Evolutionary conservation across 805 yeast species (phyloP).

Genomic region (Phaffomyces opuntiae): DNA sequence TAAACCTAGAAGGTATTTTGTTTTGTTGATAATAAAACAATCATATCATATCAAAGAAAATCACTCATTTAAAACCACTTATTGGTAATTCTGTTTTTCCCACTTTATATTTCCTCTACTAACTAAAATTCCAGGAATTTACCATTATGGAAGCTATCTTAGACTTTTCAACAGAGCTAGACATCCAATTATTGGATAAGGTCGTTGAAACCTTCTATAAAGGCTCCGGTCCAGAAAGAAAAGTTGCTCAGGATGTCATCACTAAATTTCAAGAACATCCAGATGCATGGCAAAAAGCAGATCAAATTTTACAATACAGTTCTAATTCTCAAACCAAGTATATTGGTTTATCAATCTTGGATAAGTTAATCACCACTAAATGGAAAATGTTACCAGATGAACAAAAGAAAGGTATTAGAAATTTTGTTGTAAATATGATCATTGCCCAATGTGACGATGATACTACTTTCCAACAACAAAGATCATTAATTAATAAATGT

Average conservation of each 20-base stretch:
- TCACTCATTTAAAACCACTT: background rate
- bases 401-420: conserved; percentile 88
- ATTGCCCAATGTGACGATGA: conserved; percentile 86
- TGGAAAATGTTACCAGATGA: conserved; percentile 91
- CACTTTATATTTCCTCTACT: background rate
- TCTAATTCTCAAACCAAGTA: conserved; percentile 83
- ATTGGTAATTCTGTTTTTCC: background rate
- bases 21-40: too few relatives aligned
- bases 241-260: conserved; percentile 62
- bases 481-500: conserved; percentile 83
- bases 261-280: conserved; percentile 88
- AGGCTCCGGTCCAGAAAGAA: conserved; percentile 64
- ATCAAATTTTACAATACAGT: conserved; percentile 74
- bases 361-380: conserved; percentile 80
- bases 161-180: conserved; percentile 80
- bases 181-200: conserved; percentile 70
- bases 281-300: conserved; percentile 94
- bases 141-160: conserved; percentile 75
- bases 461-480: conserved; percentile 57
- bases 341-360: conserved; percentile 84
- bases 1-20: too few relatives aligned
- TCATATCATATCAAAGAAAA: too few relatives aligned
- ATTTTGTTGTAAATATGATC: conserved; percentile 90
- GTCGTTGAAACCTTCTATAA: conserved; percentile 80
- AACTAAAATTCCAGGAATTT: background rate